Percentiles rank a stretch among this genome's conserved stretches.
These are phyloP conservation scores for Furculomyces boomerangus DNA, from an alignment of 371 early-diverging fungal species.

Conservation along the genomic window DNA sequence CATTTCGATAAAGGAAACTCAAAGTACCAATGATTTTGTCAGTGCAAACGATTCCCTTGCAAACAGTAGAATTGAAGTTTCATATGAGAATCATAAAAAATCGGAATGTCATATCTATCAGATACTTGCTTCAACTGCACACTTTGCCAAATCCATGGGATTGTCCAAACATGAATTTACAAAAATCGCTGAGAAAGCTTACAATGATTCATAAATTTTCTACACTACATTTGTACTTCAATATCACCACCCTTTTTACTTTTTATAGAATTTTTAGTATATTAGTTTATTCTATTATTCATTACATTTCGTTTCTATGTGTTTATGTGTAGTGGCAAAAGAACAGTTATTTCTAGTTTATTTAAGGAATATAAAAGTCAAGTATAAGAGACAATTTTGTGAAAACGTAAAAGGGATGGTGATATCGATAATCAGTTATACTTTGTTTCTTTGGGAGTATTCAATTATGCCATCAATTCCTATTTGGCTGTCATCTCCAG, in stretches of 20 bases:
- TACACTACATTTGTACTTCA: neutral
- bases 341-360: neutral
- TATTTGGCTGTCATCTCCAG: conserved; percentile 2
- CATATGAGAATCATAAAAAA: neutral
- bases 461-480: neutral
- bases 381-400: neutral
- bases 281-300: neutral
- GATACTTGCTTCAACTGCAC: neutral
- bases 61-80: neutral
- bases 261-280: neutral
- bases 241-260: neutral
- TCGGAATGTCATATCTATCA: neutral
- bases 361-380: neutral
- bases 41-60: neutral
- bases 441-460: neutral
- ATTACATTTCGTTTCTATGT: neutral
- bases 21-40: no score
- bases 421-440: neutral
- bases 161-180: neutral
- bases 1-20: no score
- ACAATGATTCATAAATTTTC: neutral
- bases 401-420: neutral
- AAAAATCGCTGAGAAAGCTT: neutral
- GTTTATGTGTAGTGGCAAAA: neutral
- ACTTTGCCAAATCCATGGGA: neutral